Evolutionary conservation across 805 yeast genomes (phyloP), one percentile per base, ranked within the genome.

Genomic region (Ogataea angusta): DNA sequence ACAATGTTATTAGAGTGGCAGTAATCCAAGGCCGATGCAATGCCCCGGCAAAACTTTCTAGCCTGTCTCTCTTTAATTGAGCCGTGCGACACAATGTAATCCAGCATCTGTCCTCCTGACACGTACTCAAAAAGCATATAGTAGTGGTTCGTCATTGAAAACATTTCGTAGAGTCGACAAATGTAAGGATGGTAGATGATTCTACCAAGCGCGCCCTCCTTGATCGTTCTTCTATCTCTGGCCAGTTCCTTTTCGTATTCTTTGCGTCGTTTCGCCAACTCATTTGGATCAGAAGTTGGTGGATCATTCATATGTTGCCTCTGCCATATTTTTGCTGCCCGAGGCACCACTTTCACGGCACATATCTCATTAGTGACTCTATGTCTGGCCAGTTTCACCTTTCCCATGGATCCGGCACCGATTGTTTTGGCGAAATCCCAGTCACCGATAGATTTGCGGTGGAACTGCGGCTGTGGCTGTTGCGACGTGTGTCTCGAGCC

Each of bases 331-430:
- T 79, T 83, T 5, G 88, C 83, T 6, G 96, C 96, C 52, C 95
- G 70, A 18, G 95, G 95, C 27, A 91, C 93, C 40, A 91, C 90
- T 61, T 91, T 91, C 19, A 91, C 90, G 0, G 95, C 95, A 66
- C 96, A 91, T 10, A 87, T 73, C 52, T 86, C 90, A 45, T 76
- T 78, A 1, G 96, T 87, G 25, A 78, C 64, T 50, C 85, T 77
- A 66, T 90, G 95, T 54, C 79, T 82, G 2, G 98, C 98, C 28
- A 93, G 70, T 66, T 93, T 93, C 36, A 93, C 99, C 62, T 91
- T 95, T 44, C 99, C 99, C 99, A 93, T 93, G 0, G 96, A 88
- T 3, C 99, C 99, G 2, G 98, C 96, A 30, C 99, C 99, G 33
- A 93, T 85, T 2, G 96, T 89, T 63, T 88, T 88, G 43, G 86